Conservation (phyloP, 257 asterid species). For the Eucommia ulmoides region DNA sequence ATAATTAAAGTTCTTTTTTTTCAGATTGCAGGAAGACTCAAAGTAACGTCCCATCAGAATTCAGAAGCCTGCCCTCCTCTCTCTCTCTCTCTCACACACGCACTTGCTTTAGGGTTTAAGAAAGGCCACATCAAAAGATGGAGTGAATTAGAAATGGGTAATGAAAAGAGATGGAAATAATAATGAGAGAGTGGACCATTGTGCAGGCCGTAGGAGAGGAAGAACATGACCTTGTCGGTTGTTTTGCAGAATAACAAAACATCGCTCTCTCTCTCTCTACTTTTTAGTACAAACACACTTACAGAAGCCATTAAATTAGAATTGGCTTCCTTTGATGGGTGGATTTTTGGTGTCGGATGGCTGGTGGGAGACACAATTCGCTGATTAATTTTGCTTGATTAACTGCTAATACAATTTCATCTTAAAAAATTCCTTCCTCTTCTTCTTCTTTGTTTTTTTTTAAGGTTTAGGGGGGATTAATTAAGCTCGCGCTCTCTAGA, state of each 20-base stretch:
- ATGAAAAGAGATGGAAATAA: constrained; percentile 8
- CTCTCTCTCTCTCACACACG: not conserved
- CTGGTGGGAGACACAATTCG: not conserved
- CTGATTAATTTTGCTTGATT: too few species aligned
- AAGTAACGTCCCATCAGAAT: constrained; percentile 1
- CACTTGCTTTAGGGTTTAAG: constrained; percentile 5
- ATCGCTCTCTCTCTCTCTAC: not conserved
- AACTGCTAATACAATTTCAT: too few species aligned
- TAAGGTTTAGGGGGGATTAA: too few species aligned
- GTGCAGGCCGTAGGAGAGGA: constrained; percentile 31
- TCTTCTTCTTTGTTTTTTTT: too few species aligned
- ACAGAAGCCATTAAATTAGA: too few species aligned
- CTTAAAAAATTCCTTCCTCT: too few species aligned
- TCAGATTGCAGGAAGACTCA: constrained; percentile 9
- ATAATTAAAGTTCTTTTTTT: too few species aligned
- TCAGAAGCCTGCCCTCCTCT: too few species aligned
- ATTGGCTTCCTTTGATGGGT: not conserved
- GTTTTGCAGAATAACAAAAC: constrained; percentile 9
- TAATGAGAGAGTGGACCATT: constrained; percentile 39
- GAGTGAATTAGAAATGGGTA: not conserved
- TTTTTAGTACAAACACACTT: not conserved
- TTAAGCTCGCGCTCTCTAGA: too few species aligned
- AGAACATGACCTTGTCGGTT: constrained; percentile 61
- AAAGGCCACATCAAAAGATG: too few species aligned
- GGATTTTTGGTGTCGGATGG: not conserved